These are phyloP conservation scores for Xylaria sp. DNA, from an alignment of 495 filamentous ascomycete genomes.

Conservation along the genomic window DNA sequence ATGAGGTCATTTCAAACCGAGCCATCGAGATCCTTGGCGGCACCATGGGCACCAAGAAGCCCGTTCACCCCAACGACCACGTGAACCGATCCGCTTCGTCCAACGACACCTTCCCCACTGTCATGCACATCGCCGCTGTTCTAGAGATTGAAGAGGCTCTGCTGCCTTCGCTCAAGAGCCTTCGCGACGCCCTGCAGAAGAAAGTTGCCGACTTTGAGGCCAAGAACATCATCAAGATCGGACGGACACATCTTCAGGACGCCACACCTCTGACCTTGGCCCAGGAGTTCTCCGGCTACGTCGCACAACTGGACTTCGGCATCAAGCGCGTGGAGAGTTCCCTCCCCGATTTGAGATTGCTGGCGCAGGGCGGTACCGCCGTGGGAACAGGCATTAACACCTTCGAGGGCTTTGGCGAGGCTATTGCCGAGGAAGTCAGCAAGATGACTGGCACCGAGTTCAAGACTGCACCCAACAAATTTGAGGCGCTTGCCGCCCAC, in stretches of 20 bases:
- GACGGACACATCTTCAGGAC: constrained; percentile 96
- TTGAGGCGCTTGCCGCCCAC: constrained; percentile 96
- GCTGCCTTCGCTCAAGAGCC: constrained; percentile 78
- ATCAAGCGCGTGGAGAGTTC: constrained; percentile 84
- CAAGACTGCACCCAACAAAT: constrained; percentile 98
- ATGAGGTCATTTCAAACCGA: constrained; percentile 99
- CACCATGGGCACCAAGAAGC: constrained; percentile 93
- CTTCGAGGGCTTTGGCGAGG: constrained; percentile 93
- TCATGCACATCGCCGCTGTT: constrained; percentile 99
- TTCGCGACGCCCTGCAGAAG: constrained; percentile 81
- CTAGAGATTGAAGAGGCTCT: constrained; percentile 88
- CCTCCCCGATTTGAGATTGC: constrained; percentile 81
- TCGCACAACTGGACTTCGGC: constrained; percentile 89
- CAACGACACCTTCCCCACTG: constrained; percentile 99
- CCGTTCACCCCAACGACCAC: constrained; percentile 98
- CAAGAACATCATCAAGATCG: constrained; percentile 95
- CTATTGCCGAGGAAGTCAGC: constrained; percentile 84
- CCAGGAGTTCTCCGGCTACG: constrained; percentile 98
- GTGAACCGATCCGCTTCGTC: constrained; percentile 99
- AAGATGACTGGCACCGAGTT: constrained; percentile 93
- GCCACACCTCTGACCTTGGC: constrained; percentile 95
- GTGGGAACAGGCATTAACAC: constrained; percentile 98
- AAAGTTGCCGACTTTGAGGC: constrained; percentile 90
- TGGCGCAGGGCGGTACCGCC: constrained; percentile 96
- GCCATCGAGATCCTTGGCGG: constrained; percentile 98